phyloP scores from a whole-genome alignment of 805 yeast genomes.

The Cyberlindnera mississippiensis region DNA sequence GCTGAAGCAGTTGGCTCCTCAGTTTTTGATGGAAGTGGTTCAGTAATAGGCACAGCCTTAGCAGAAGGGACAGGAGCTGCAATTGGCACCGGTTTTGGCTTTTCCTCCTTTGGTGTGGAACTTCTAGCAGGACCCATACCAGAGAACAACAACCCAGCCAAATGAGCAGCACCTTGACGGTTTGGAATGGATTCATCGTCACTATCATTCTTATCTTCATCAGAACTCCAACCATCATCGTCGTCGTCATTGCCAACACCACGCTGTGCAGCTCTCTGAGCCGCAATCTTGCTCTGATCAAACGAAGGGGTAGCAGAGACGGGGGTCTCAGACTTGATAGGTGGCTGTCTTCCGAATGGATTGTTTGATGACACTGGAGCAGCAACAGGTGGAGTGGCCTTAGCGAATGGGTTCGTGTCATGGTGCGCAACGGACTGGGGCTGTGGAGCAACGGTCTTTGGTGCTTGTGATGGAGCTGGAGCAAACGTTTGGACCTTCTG shows the following conservation, averaged over 20 bases:
- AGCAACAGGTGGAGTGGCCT: conserved; percentile 11
- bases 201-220: conserved; percentile 28
- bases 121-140: conserved; percentile 26
- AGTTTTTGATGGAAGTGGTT: conserved; percentile 6
- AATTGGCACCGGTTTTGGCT: conserved; percentile 23
- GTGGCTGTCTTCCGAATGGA: conserved; percentile 56
- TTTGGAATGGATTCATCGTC: conserved; percentile 32
- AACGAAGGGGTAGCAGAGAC: conserved; percentile 28
- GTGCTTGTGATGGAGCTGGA: conserved; percentile 20
- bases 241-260: conserved; percentile 33
- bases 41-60: conserved; percentile 9
- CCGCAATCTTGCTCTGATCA: conserved; percentile 58
- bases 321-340: conserved; percentile 20
- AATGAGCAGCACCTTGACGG: conserved; percentile 29
- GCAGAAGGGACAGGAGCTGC: conserved; percentile 28
- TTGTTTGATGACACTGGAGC: conserved; percentile 32
- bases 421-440: conserved; percentile 16
- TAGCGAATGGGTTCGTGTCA: conserved; percentile 27
- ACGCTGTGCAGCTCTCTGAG: conserved; percentile 71
- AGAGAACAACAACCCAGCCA: conserved; percentile 27
- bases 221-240: conserved; percentile 34
- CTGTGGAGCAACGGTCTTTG: conserved; percentile 17
- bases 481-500: conserved; percentile 19
- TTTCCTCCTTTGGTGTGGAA: conserved; percentile 19
- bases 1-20: conserved; percentile 7